Percentiles rank a stretch among this genome's conserved stretches.
phyloP scores from a whole-genome alignment of 768 basidiomycete genomes.

The Termitomyces sp. region DNA sequence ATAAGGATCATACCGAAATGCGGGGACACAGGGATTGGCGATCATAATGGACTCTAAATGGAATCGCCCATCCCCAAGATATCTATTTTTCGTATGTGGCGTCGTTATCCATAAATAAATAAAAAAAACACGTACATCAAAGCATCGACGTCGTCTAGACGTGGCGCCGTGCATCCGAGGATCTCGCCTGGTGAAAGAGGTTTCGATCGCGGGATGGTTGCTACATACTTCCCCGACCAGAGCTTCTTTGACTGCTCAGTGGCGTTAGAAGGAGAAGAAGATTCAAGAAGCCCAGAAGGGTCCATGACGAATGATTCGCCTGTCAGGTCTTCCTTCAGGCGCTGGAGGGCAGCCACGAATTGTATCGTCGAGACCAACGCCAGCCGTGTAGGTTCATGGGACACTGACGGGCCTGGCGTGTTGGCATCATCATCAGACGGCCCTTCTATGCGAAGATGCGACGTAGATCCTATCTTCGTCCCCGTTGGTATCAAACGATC shows the following conservation, averaged over 20 bases:
- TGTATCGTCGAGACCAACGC: conserved; percentile 98
- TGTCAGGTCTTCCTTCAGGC: conserved; percentile 76
- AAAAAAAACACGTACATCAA: conserved; percentile 62
- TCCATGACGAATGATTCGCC: conserved; percentile 29
- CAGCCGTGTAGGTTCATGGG: conserved; percentile 55
- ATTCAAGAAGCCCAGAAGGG: conserved; percentile 15
- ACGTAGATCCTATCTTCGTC: conserved; percentile 45
- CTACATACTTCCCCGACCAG: conserved; percentile 68
- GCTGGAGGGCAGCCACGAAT: conserved; percentile 90
- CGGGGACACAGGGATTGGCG: conserved; percentile 92
- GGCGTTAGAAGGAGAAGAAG: conserved; percentile 4
- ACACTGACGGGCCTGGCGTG: conserved; percentile 14
- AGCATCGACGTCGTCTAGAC: conserved; percentile 75
- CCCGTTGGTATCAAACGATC: conserved; percentile 40
- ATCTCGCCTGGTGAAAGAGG: conserved; percentile 97
- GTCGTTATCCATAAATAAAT: background rate
- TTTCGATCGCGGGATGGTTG: conserved; percentile 79
- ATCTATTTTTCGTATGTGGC: conserved; percentile 43
- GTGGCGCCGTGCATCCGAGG: conserved; percentile 93
- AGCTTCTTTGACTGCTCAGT: conserved; percentile 18
- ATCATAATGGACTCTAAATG: conserved; percentile 99
- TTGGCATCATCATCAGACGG: conserved; percentile 11
- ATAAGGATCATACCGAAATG: conserved; percentile 98
- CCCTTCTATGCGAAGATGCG: conserved; percentile 64
- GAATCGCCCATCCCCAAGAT: conserved; percentile 97